Evolutionary conservation across 495 filamentous ascomycete genomes (phyloP).

Genomic region (Hypomontagnella monticulosa): DNA sequence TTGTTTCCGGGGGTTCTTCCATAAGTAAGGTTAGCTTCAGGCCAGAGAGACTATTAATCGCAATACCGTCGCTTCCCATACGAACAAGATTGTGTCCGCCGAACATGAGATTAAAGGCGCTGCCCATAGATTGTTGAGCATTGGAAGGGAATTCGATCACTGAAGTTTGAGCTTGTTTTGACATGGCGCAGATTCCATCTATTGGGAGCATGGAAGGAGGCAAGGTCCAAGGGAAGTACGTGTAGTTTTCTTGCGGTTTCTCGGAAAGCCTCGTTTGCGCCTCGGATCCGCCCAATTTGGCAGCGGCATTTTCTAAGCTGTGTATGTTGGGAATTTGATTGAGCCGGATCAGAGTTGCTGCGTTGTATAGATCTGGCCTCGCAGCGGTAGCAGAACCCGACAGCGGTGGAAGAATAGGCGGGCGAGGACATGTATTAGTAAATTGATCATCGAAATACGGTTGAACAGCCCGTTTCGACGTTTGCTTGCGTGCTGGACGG

Average conservation of each 20-base stretch:
- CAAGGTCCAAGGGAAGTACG: slow-evolving; percentile 92
- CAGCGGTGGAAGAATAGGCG: slow-evolving; percentile 66
- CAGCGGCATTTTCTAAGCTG: slow-evolving; percentile 54
- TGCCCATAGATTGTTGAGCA: slow-evolving; percentile 64
- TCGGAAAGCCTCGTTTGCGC: slow-evolving; percentile 38
- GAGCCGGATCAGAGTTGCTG: slow-evolving; percentile 83
- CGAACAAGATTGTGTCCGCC: slow-evolving; percentile 58
- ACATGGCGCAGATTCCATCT: slow-evolving; percentile 73
- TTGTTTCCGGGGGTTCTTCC: slow-evolving; percentile 60
- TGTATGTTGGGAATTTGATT: slow-evolving; percentile 73
- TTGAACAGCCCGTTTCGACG: slow-evolving; percentile 25
- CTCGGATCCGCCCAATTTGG: slow-evolving; percentile 14
- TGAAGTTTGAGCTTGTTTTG: slow-evolving; percentile 64
- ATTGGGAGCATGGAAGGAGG: slow-evolving; percentile 75
- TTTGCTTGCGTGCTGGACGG: slow-evolving; percentile 22
- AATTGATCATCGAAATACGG: slow-evolving; percentile 50
- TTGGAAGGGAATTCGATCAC: slow-evolving; percentile 83
- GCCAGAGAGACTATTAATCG: slow-evolving; percentile 80
- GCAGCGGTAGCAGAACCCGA: slow-evolving; percentile 82
- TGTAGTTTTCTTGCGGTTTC: slow-evolving; percentile 74
- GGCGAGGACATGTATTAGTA: slow-evolving; percentile 68
- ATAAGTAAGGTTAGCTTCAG: slow-evolving; percentile 82
- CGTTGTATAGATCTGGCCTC: slow-evolving; percentile 89
- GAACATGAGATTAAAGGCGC: slow-evolving; percentile 65
- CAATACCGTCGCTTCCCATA: slow-evolving; percentile 71